These are phyloP conservation scores for Oryza officinalis DNA, from an alignment of 176 grass and related monocot species.

Conservation along the genomic window DNA sequence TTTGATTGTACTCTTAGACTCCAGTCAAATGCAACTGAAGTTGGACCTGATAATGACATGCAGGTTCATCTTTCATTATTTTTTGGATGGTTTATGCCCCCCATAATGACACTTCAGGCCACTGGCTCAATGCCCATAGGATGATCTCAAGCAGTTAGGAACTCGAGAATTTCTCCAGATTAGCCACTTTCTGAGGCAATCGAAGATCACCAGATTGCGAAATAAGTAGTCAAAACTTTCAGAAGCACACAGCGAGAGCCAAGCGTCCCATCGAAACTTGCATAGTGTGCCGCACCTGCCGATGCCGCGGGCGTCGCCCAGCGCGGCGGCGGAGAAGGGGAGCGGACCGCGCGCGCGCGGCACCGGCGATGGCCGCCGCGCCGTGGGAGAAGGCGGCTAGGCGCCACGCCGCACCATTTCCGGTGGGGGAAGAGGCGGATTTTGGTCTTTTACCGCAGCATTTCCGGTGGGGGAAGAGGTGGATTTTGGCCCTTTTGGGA, in stretches of 20 bases:
- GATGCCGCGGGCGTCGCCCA: background rate
- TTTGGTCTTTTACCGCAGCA: background rate
- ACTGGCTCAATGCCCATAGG: background rate
- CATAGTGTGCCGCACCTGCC: constrained; percentile 10
- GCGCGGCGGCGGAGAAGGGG: constrained; percentile 40
- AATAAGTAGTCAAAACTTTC: background rate
- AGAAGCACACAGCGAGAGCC: background rate
- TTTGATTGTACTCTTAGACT: background rate
- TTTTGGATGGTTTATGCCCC: constrained; percentile 26
- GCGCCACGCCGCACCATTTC: background rate
- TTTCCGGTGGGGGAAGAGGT: background rate
- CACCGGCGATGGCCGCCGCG: background rate
- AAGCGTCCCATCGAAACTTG: background rate
- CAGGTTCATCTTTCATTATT: background rate
- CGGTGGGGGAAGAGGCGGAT: background rate
- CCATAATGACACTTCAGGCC: constrained; percentile 4
- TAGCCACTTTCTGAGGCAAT: background rate
- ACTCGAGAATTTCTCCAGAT: background rate
- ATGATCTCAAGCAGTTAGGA: background rate
- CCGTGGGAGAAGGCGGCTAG: too few species aligned
- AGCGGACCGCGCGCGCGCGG: constrained; percentile 33
- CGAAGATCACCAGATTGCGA: background rate
- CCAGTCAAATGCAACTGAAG: constrained; percentile 32
- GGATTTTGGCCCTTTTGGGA: background rate
- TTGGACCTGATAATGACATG: constrained; percentile 39